Evolutionary conservation across 1,139 yeast species (phyloP), one percentile per base, ranked within the genome.

Genomic region (Hyphopichia burtonii): DNA sequence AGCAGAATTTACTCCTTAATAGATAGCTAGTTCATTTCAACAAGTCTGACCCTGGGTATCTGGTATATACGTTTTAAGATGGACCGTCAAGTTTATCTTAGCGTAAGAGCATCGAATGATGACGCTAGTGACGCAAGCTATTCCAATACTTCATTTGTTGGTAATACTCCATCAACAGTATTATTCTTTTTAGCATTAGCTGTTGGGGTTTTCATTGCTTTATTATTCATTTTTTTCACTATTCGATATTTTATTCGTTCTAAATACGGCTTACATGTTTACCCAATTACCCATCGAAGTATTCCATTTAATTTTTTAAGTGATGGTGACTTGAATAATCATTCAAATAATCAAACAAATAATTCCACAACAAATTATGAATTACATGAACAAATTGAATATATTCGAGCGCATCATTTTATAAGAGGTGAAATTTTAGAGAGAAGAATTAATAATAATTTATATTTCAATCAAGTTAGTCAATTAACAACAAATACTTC

Each of bases 111-210:
- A 25, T 14, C 31, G 14, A 12, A 6, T 6, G 31, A 28, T 15
- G 36, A 33, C 20, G 12, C 23, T 20, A 20, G 12, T 25, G 25
- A 33, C 20, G 10, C 25, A 3, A 19, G 9, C 20, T n/a, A 19
- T 33, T n/a, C 44, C 4, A 31, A 20, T 23, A 32, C 53, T 8
- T 53, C 71, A 4, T 68, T 69, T 46, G 68, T 67, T 10, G 75
- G 76, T 3, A 68, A 65, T 50, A 65, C 75, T 8, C 85, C 86
- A 1, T 78, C 86, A 1, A 79, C 85, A 2, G 79, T 80, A 19
- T 60, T 82, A 30, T 82, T 82, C 60, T 80, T 80, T 57, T 61
- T 82, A 20, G 86, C 87, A 0, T 66, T 82, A 33, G 77, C 82
- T 1, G 78, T 80, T n/a, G 87, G 86, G 6, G 75, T 79, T 10